These are phyloP conservation scores for Strobilomyces echinocephalus DNA, from an alignment of 768 basidiomycete genomes.

Conservation along the genomic window DNA sequence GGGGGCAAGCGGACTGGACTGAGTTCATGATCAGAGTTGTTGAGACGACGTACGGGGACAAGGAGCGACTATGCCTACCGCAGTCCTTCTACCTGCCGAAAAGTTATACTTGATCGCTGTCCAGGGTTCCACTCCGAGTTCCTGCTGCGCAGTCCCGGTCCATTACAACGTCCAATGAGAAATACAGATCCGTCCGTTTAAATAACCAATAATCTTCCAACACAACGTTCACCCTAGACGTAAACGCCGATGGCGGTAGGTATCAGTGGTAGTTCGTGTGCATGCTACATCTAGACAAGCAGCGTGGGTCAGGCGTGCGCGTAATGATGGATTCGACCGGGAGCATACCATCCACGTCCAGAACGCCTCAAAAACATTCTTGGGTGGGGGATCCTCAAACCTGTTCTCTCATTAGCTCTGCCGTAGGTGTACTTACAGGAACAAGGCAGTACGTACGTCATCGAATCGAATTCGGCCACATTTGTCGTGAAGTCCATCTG, in stretches of 20 bases:
- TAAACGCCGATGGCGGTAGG: not conserved
- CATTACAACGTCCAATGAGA: too few species aligned
- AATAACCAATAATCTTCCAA: not conserved
- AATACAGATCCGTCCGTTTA: not conserved
- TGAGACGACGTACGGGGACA: too few species aligned
- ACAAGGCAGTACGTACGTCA: conserved; percentile 13
- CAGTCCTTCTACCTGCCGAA: too few species aligned
- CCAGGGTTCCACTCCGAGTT: too few species aligned
- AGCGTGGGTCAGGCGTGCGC: not conserved
- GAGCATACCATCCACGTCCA: conserved; percentile 28
- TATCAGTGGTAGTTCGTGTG: not conserved
- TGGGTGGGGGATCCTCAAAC: not conserved
- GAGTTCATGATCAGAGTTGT: too few species aligned
- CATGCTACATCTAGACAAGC: conserved; percentile 8
- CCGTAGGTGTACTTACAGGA: not conserved
- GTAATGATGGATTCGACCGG: not conserved
- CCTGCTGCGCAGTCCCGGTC: too few species aligned
- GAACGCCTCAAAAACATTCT: conserved; percentile 22
- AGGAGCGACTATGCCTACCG: too few species aligned
- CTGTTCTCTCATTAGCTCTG: conserved; percentile 6
- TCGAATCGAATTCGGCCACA: conserved; percentile 26
- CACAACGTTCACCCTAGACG: not conserved
- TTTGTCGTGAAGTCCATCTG: conserved; percentile 28
- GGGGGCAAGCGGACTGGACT: too few species aligned
- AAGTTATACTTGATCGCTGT: too few species aligned